These are phyloP conservation scores for Parafenestella ontariensis DNA, from an alignment of 2,329 filamentous ascomycete species.

Conservation along the genomic window DNA sequence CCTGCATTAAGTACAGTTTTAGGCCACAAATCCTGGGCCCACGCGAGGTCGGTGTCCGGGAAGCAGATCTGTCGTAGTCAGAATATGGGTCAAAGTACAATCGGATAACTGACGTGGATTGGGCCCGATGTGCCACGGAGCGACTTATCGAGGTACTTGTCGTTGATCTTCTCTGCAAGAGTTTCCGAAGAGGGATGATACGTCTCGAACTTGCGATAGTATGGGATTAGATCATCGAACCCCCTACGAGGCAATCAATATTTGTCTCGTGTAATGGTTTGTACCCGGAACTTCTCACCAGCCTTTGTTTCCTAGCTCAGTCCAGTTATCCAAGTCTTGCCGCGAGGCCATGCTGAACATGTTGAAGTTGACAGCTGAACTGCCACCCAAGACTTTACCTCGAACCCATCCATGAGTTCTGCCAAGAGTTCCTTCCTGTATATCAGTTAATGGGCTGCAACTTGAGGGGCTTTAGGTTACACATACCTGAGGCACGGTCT, in stretches of 20 bases:
- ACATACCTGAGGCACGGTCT: constrained; percentile 40
- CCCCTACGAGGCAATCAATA: not conserved
- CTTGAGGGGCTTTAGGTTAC: not conserved
- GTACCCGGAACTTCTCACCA: constrained; percentile 29
- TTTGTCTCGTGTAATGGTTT: too few relatives aligned
- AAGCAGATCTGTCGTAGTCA: constrained; percentile 27
- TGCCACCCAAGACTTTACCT: constrained; percentile 48
- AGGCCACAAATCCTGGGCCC: constrained; percentile 36
- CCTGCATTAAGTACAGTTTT: constrained; percentile 35
- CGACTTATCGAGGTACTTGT: constrained; percentile 34
- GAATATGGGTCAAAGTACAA: not conserved
- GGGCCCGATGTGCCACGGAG: constrained; percentile 34
- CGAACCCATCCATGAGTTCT: constrained; percentile 34
- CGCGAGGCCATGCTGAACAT: constrained; percentile 39
- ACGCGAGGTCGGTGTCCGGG: constrained; percentile 27
- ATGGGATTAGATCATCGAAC: constrained; percentile 43
- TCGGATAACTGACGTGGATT: constrained; percentile 22
- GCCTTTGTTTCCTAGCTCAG: constrained; percentile 46
- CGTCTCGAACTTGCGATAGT: constrained; percentile 48
- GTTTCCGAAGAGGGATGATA: constrained; percentile 34
- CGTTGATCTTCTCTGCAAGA: constrained; percentile 25
- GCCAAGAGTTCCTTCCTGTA: constrained; percentile 31
- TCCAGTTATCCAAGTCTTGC: constrained; percentile 50
- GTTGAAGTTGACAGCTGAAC: constrained; percentile 45
- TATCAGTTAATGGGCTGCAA: constrained; percentile 6